Conservation (phyloP, 1,284 basidiomycete species). For the Sporisorium sorghi region DNA sequence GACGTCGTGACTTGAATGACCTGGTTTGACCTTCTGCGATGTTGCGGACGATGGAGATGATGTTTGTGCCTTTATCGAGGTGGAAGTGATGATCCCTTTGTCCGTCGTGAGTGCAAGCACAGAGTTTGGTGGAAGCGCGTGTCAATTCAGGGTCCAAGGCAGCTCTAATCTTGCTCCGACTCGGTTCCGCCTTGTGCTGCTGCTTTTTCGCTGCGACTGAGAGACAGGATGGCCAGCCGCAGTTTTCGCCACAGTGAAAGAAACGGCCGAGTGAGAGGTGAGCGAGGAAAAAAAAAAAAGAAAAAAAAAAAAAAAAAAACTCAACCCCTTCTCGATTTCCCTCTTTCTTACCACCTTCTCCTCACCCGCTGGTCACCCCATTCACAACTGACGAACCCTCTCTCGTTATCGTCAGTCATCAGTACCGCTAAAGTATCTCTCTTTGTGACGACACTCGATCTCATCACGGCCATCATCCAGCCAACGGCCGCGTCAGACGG, state of each 20-base stretch:
- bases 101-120: background rate
- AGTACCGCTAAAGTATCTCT: too few relatives aligned
- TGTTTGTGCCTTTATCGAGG: background rate
- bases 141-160: conserved; percentile 15
- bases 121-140: background rate
- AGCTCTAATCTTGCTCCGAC: too few relatives aligned
- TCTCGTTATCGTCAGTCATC: conserved; percentile 1
- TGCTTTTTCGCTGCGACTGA: background rate
- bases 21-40: background rate
- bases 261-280: conserved; percentile 23
- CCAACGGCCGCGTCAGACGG: background rate
- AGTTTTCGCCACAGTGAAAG: conserved; percentile 1
- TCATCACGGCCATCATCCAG: background rate
- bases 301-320: conserved; percentile 18
- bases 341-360: conserved; percentile 21
- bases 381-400: conserved; percentile 1
- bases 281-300: conserved; percentile 14
- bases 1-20: background rate
- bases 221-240: conserved; percentile 12
- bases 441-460: conserved; percentile 1
- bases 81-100: background rate
- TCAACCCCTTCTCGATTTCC: too few relatives aligned
- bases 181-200: conserved; percentile 4
- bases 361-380: conserved; percentile 36
- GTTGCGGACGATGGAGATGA: background rate